Base-by-base conservation (phyloP, 495 filamentous ascomycete genomes). In the Hypoxylon fuscum region DNA sequence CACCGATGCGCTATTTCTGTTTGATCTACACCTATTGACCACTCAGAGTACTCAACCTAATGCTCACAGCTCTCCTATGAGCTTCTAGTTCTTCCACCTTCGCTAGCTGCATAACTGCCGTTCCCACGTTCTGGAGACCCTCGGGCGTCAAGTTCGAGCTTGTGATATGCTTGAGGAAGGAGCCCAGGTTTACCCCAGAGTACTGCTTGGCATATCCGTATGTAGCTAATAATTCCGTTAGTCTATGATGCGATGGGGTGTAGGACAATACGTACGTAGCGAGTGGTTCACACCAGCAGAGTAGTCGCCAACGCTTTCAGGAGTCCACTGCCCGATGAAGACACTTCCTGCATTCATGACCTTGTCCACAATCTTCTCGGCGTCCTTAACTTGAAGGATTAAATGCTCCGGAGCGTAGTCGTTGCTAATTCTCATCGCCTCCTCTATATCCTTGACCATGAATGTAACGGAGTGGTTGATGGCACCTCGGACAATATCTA, bases 141-240 rank as follows among this genome's bases (percentile, higher is more conserved):
- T 97, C 85, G 17, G 87, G 85, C 0, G 93, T 96, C 60, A 98
- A 81, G 73, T 96, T 88, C 0, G 91, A 90, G 75, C 89, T 92
- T 7, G 95, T 98, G 69, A 98, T 94, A 76, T 97, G 91, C 79
- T 98, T 98, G 61, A 96, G 81, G 78, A 96, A 98, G 0, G 92
- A 96, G 3, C 85, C 92, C 1, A 98, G 86, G 73, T 96, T 98
- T 60, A 98, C 95, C 35, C 95, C 95, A 2, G 93, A 97, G 77
- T 98, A 98, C 69, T 98, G 95, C 75, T 93, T 96, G 41, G 95
- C 95, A 64, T 96, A 98, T 32, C 95, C 95, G 69, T 97, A 98
- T 15, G 95, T 98, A 59, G 95, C 93, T 97, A 55, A 17, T n/a
- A n/a, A n/a, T 11, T 25, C 34, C 21, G n/a, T 60, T 38, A 55